A percentile compares a stretch with the other conserved stretches of the same genome.
These are phyloP conservation scores for Capniomyces stellatus DNA, from an alignment of 371 early-diverging fungal genomes.

Conservation along the genomic window DNA sequence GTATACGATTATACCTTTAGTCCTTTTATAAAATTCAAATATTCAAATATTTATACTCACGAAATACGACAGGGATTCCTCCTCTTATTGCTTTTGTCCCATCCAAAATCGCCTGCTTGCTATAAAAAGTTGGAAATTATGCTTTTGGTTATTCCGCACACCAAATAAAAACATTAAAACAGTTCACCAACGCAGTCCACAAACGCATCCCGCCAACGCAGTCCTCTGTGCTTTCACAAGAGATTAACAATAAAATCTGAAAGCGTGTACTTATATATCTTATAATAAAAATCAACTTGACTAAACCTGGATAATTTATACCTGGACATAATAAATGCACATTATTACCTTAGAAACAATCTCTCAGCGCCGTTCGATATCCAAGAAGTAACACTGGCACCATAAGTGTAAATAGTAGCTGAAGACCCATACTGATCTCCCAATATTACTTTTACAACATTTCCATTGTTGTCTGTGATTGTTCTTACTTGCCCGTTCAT, in stretches of 20 bases:
- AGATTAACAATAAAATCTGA: too few species aligned
- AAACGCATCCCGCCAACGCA: too few species aligned
- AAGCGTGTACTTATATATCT: too few species aligned
- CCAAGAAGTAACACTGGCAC: conserved; percentile 34
- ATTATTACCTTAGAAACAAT: conserved; percentile 19
- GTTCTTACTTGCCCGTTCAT: conserved; percentile 1
- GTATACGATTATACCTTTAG: neutral
- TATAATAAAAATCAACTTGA: too few species aligned
- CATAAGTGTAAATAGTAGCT: conserved; percentile 20
- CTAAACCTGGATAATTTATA: too few species aligned
- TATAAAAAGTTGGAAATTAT: too few species aligned
- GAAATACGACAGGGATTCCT: conserved; percentile 34
- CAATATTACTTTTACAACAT: neutral
- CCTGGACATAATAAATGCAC: conserved; percentile 1
- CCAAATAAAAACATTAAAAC: too few species aligned
- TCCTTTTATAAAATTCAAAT: neutral
- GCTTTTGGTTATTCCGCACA: too few species aligned
- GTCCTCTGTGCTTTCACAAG: too few species aligned
- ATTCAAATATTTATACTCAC: neutral
- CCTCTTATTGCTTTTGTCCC: conserved; percentile 29
- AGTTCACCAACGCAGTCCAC: too few species aligned
- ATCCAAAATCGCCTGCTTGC: conserved; percentile 20
- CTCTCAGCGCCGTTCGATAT: conserved; percentile 22
- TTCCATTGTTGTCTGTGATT: neutral
- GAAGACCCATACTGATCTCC: neutral